Evolutionary conservation across 768 basidiomycete species (phyloP).

Genomic region (Sarcomyxa edulis): DNA sequence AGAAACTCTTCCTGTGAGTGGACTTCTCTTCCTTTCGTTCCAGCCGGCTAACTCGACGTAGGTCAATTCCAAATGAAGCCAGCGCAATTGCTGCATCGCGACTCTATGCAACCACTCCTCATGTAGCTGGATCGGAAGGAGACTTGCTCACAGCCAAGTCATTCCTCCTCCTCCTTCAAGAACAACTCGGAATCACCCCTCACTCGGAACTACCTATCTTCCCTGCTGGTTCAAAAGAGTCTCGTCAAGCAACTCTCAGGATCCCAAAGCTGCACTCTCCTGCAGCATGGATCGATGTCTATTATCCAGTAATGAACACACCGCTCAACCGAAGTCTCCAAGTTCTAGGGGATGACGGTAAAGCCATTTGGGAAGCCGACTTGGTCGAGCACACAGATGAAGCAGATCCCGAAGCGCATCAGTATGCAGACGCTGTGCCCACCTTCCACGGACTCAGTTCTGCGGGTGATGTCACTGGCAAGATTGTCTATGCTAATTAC

Average conservation of each 20-base stretch:
- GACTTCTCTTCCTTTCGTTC: too few species aligned
- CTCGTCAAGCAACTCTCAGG: constrained; percentile 45
- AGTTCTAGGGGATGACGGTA: constrained; percentile 46
- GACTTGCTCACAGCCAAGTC: constrained; percentile 55
- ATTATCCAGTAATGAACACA: constrained; percentile 72
- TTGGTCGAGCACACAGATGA: constrained; percentile 63
- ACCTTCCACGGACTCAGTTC: constrained; percentile 69
- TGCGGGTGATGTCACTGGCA: constrained; percentile 61
- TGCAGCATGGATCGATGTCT: constrained; percentile 60
- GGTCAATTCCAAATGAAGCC: constrained; percentile 42
- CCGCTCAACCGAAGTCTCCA: constrained; percentile 54
- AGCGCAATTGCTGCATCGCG: constrained; percentile 49
- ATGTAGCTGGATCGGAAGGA: constrained; percentile 52
- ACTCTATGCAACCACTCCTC: constrained; percentile 47
- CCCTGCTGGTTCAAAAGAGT: constrained; percentile 50
- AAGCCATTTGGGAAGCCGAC: constrained; percentile 51
- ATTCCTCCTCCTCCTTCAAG: constrained; percentile 48
- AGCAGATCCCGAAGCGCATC: constrained; percentile 57
- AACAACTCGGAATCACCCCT: constrained; percentile 37
- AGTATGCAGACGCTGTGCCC: constrained; percentile 50
- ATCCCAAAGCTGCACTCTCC: constrained; percentile 35
- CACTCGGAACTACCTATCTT: constrained; percentile 36
- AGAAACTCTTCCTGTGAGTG: too few species aligned
- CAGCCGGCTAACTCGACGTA: too few species aligned
- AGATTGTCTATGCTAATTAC: constrained; percentile 59